Evolutionary conservation across 1,284 basidiomycete genomes (phyloP), one percentile per base, ranked within the genome.

Genomic region (Leccinum pallidistipes): DNA sequence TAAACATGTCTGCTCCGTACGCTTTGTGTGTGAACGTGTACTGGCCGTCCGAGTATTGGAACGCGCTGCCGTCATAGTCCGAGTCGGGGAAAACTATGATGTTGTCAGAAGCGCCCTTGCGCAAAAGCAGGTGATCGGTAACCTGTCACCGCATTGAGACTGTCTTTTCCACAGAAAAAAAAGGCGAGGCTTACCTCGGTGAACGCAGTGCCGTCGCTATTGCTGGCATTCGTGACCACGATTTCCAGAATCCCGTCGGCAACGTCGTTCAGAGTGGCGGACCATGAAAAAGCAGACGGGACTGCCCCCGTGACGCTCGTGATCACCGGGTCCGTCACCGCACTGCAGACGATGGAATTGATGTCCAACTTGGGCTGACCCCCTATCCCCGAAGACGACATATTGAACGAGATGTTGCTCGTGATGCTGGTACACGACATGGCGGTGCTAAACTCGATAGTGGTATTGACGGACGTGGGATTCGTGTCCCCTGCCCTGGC

Each of bases 1-100:
- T 85, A 80, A 92, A 88, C 79, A 78, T 86, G 66, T 96, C 93
- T n/a, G 94, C 94, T 56, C 94, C 94, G 54, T 83, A 82, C 3
- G 94, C 94, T 54, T 83, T 84, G 77, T 96, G 94, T 2, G 84
- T 86, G 73, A 94, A 92, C 3, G 81, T 85, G 74, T 90, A 94
- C 65, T 86, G 77, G 54, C 83, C 86, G 64, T 83, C 78, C 8
- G 83, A 79, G 57, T 82, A 80, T 21, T 80, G 80, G 70, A 95
- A 87, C 2, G 91, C 81, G 47, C 76, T 78, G 50, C 77, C 80
- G 72, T 90, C 85, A 71, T 94, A 95, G 69, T 95, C 92, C 32
- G 84, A 83, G 36, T 85, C 81, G 2, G 91, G 90, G 81, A 91
- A 94, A 9, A 95, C 86, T 78, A 97, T 87, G 18, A 90, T 83